These are phyloP conservation scores for Paradendryphiella salina DNA, from an alignment of 2,329 filamentous ascomycete species.

Conservation along the genomic window DNA sequence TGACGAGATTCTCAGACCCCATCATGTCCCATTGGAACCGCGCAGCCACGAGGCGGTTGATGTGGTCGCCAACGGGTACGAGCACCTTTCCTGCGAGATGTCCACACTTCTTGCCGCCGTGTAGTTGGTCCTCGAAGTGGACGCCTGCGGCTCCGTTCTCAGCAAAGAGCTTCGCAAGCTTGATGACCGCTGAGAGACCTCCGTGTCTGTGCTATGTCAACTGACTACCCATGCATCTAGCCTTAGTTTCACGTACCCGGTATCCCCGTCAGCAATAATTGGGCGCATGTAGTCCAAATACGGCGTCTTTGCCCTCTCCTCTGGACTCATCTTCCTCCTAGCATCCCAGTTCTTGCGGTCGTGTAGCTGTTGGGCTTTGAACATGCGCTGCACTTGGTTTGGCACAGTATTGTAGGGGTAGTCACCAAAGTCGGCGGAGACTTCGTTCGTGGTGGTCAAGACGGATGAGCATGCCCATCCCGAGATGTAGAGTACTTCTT, in stretches of 20 bases:
- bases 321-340: slow-evolving; percentile 73
- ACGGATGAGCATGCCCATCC: slow-evolving; percentile 97
- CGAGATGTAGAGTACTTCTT: slow-evolving; percentile 93
- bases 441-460: slow-evolving; percentile 92
- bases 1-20: slow-evolving; percentile 91
- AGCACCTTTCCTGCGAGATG: slow-evolving; percentile 95
- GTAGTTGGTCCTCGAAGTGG: slow-evolving; percentile 96
- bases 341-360: slow-evolving; percentile 94
- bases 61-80: slow-evolving; percentile 91
- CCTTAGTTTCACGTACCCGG: slow-evolving; percentile 57
- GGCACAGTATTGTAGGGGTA: slow-evolving; percentile 99
- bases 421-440: slow-evolving; percentile 96
- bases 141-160: slow-evolving; percentile 96
- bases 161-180: slow-evolving; percentile 95
- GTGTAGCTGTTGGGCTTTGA: slow-evolving; percentile 96
- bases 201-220: slow-evolving; percentile 67
- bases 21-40: slow-evolving; percentile 99
- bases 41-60: slow-evolving; percentile 88
- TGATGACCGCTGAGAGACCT: slow-evolving; percentile 87
- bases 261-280: slow-evolving; percentile 95
- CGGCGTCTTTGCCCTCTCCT: slow-evolving; percentile 73
- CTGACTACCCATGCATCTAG: accelerated
- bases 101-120: slow-evolving; percentile 97
- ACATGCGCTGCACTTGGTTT: slow-evolving; percentile 93
- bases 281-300: slow-evolving; percentile 92